Base-by-base conservation (phyloP, 345 rosid genomes). In the Hibiscus syriacus region DNA sequence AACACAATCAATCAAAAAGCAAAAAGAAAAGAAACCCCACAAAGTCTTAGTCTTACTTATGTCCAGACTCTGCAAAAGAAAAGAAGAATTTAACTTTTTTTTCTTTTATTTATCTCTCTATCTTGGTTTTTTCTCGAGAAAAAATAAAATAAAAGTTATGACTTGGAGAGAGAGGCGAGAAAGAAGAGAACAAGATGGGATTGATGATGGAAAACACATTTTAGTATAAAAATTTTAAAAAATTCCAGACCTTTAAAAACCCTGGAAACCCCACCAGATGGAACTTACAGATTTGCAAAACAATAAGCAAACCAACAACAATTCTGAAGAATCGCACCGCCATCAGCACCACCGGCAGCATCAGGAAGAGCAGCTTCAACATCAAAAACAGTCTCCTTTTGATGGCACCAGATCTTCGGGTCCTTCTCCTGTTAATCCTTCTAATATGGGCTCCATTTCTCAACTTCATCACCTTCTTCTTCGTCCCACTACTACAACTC, bases 251-350 rank as follows among this genome's bases (percentile, higher is more conserved):
- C 20, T 63, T 63, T 64, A 34, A 49, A 26, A 36, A 68, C 52
- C 71, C 72, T 52, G 49, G 73, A 39, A 74, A 61, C 67, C 79
- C 77, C 78, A 73, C 73, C 72, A 69, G 53, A 88, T 88, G 95
- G 91, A 88, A 77, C 86, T 81, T 66, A 73, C 85, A 78, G 85
- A 84, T 72, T 80, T 82, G 73, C 84, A 81, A 73, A 74, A 70
- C 82, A 79, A 72, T 64, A 75, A 80, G 72, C 68, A 74, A 73
- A 38, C 34, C 69, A 68, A 48, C 52, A 68, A 49, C 67, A 63
- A 59, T 54, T 46, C 73, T 19, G 64, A 78, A 39, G 80, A 78
- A 55, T 74, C 81, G 79, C 81, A 77, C 76, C 78, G 34, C 39
- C 69, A 52, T 19, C 39, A 34, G 8, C n/a, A n/a, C n/a, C n/a